A percentile compares a stretch with the other conserved stretches of the same genome.
Evolutionary conservation across 768 basidiomycete species (phyloP).

Genomic region (Hericium rajendrae): DNA sequence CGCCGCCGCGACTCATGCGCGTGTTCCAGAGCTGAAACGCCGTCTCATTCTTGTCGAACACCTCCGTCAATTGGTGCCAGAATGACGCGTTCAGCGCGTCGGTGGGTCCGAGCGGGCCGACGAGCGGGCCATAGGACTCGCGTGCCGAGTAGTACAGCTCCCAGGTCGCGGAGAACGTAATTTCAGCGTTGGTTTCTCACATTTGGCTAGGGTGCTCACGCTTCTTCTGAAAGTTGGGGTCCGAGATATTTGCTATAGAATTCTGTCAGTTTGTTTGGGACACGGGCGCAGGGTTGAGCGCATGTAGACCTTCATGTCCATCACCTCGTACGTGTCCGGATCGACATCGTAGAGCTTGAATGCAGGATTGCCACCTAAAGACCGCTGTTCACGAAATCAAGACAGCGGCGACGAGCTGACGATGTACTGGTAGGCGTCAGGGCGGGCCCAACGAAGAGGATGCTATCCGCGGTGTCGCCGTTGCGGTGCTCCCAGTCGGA

Average conservation of each 20-base stretch:
- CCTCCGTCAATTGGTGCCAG: slow-evolving; percentile 1
- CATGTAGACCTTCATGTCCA: slow-evolving; percentile 44
- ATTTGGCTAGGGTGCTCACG: slow-evolving; percentile 23
- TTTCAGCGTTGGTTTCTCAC: neutral
- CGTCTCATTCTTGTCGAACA: neutral
- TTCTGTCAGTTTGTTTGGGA: neutral
- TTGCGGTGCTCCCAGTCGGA: slow-evolving; percentile 38
- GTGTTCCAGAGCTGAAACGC: slow-evolving; percentile 1
- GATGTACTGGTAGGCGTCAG: slow-evolving; percentile 46
- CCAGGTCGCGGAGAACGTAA: neutral
- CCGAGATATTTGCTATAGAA: slow-evolving; percentile 27
- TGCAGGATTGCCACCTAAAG: slow-evolving; percentile 40
- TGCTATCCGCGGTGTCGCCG: slow-evolving; percentile 35
- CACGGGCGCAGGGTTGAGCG: slow-evolving; percentile 10
- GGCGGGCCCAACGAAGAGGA: slow-evolving; percentile 44
- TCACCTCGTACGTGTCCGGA: slow-evolving; percentile 55
- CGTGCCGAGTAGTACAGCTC: slow-evolving; percentile 2
- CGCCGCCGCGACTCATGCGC: neutral
- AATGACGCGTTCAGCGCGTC: slow-evolving; percentile 2
- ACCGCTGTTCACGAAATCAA: neutral
- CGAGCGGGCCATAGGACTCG: slow-evolving; percentile 2
- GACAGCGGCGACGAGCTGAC: neutral
- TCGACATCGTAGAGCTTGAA: slow-evolving; percentile 58
- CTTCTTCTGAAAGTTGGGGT: slow-evolving; percentile 34
- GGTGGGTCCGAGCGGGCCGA: neutral